Conservation (phyloP, 805 yeast genomes). For the Scheffersomyces spartinae region DNA sequence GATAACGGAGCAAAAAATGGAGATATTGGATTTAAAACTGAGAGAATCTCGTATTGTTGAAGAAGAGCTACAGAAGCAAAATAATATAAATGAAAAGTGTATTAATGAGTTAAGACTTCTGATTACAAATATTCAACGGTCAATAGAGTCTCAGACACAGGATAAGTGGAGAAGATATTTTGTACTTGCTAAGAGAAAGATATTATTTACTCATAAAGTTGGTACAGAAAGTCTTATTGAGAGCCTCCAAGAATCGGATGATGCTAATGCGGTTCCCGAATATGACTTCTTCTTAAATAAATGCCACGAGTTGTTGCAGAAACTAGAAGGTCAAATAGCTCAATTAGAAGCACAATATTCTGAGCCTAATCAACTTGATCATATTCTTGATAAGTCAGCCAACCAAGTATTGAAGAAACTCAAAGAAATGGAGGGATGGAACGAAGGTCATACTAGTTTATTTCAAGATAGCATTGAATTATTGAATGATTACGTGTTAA, state of each 20-base stretch:
- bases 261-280: constrained; percentile 7
- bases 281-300: constrained; percentile 10
- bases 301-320: constrained; percentile 21
- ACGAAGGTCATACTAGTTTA: constrained; percentile 26
- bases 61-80: constrained; percentile 21
- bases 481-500: constrained; percentile 38
- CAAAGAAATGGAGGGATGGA: constrained; percentile 48
- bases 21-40: constrained; percentile 53
- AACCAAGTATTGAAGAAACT: constrained; percentile 35
- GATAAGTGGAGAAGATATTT: constrained; percentile 33
- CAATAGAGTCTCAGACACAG: constrained; percentile 31
- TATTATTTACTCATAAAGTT: constrained; percentile 10
- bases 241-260: constrained; percentile 13
- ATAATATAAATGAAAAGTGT: constrained; percentile 25
- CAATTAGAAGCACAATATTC: constrained; percentile 41
- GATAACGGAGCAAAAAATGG: constrained; percentile 71
- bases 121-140: constrained; percentile 27
- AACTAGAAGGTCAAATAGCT: constrained; percentile 32
- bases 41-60: constrained; percentile 38
- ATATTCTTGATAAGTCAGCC: constrained; percentile 34
- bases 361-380: constrained; percentile 40
- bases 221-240: constrained; percentile 14
- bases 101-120: constrained; percentile 28
- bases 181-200: constrained; percentile 34
- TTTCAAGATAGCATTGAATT: constrained; percentile 30